These are phyloP conservation scores for Aspergillus floridensis DNA, from an alignment of 2,329 filamentous ascomycete genomes.

Conservation along the genomic window DNA sequence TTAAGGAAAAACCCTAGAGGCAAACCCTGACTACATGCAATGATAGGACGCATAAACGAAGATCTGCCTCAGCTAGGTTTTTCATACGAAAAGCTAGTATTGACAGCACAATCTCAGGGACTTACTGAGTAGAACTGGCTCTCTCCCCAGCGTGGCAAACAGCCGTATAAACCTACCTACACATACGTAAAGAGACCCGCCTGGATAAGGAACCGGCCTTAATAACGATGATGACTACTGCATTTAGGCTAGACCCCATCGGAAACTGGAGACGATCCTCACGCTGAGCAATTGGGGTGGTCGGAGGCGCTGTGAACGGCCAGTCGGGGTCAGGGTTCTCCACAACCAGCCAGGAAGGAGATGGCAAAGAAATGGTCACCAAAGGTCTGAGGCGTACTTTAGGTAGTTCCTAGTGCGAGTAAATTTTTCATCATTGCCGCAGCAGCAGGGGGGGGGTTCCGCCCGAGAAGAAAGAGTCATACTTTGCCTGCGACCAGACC, in stretches of 20 bases:
- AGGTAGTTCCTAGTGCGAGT: constrained; percentile 8
- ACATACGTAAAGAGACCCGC: not conserved
- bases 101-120: not conserved
- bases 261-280: constrained; percentile 14
- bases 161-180: not conserved
- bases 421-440: constrained; percentile 32
- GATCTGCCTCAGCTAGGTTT: not conserved
- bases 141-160: constrained; percentile 1
- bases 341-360: constrained; percentile 15
- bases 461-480: constrained; percentile 13
- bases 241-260: constrained; percentile 10
- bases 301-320: constrained; percentile 16
- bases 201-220: not conserved
- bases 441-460: constrained; percentile 3
- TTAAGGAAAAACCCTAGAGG: not conserved
- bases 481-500: constrained; percentile 23
- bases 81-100: not conserved
- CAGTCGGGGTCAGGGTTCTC: constrained; percentile 15
- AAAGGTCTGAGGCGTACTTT: constrained; percentile 11
- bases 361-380: constrained; percentile 7
- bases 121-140: not conserved
- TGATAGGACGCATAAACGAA: constrained; percentile 7
- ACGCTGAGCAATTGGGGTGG: constrained; percentile 17
- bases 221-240: constrained; percentile 16
- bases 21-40: constrained; percentile 1